Conservation (phyloP, 1,139 yeast species). For the Debaryomyces coudertii region DNA sequence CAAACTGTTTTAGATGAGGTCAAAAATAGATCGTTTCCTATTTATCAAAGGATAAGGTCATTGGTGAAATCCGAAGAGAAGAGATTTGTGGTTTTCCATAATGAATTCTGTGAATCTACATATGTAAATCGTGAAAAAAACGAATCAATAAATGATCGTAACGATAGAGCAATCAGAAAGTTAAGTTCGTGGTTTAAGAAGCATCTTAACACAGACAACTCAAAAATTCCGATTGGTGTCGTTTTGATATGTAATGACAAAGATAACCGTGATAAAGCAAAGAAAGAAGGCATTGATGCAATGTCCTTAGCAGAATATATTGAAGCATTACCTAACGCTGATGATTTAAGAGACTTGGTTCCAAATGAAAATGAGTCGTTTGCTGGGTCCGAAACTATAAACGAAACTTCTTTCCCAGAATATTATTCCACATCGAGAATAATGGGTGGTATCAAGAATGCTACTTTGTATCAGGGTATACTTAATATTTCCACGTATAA, state of each 20-base stretch:
- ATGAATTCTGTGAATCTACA: conserved; percentile 81
- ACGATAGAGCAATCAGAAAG: conserved; percentile 86
- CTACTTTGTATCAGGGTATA: conserved; percentile 84
- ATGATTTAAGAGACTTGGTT: conserved; percentile 76
- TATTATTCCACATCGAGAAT: conserved; percentile 80
- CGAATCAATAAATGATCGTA: conserved; percentile 86
- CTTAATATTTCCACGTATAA: conserved; percentile 84
- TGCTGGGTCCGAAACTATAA: conserved; percentile 19
- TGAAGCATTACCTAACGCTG: conserved; percentile 72
- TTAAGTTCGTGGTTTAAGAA: conserved; percentile 70
- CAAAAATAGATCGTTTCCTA: conserved; percentile 82
- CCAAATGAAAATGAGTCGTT: conserved; percentile 54
- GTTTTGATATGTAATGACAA: conserved; percentile 80
- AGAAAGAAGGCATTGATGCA: conserved; percentile 55
- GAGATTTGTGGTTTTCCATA: conserved; percentile 88
- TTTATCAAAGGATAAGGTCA: conserved; percentile 80
- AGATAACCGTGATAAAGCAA: conserved; percentile 64
- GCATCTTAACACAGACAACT: conserved; percentile 55
- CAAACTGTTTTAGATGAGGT: conserved; percentile 96
- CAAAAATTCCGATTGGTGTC: conserved; percentile 46
- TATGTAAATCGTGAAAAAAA: conserved; percentile 62
- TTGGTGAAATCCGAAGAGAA: conserved; percentile 79
- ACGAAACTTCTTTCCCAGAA: conserved; percentile 70
- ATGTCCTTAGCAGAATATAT: conserved; percentile 67
- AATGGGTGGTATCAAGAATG: conserved; percentile 88